Evolutionary conservation across 2,329 filamentous ascomycete genomes (phyloP).

Genomic region (Arachnomyces sp.): DNA sequence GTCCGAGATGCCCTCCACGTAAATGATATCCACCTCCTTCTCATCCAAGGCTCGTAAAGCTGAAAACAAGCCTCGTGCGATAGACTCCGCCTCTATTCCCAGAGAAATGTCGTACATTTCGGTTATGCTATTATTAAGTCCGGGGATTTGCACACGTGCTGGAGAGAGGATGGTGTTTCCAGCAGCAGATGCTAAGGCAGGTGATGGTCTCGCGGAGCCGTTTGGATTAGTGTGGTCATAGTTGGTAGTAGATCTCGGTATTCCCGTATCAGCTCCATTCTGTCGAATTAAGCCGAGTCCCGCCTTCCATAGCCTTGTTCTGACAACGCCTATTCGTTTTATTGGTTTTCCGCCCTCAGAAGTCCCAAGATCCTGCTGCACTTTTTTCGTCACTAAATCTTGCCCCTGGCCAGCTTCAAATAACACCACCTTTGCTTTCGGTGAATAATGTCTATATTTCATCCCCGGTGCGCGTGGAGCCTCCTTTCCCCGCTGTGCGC

Average conservation of each 20-base stretch:
- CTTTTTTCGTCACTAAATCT: slow-evolving; percentile 22
- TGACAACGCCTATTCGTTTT: slow-evolving; percentile 22
- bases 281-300: slow-evolving; percentile 8
- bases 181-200: too few relatives aligned
- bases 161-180: slow-evolving; percentile 16
- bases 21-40: slow-evolving; percentile 70
- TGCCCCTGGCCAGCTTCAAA: slow-evolving; percentile 55
- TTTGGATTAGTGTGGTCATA: too few relatives aligned
- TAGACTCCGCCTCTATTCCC: slow-evolving; percentile 60
- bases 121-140: slow-evolving; percentile 20
- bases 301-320: slow-evolving; percentile 26
- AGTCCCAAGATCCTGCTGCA: slow-evolving; percentile 31
- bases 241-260: slow-evolving; percentile 3
- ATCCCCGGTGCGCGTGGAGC: slow-evolving; percentile 84
- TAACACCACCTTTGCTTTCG: slow-evolving; percentile 74
- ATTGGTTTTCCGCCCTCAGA: slow-evolving; percentile 33
- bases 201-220: too few relatives aligned
- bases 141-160: slow-evolving; percentile 20
- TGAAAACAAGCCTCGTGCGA: slow-evolving; percentile 83
- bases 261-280: slow-evolving; percentile 19
- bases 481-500: slow-evolving; percentile 55
- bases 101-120: slow-evolving; percentile 62
- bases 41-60: slow-evolving; percentile 79
- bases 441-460: slow-evolving; percentile 98
- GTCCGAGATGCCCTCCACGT: slow-evolving; percentile 78